Evolutionary conservation across 164 flowering plant genomes (phyloP).

Genomic region (Annona cherimola): DNA sequence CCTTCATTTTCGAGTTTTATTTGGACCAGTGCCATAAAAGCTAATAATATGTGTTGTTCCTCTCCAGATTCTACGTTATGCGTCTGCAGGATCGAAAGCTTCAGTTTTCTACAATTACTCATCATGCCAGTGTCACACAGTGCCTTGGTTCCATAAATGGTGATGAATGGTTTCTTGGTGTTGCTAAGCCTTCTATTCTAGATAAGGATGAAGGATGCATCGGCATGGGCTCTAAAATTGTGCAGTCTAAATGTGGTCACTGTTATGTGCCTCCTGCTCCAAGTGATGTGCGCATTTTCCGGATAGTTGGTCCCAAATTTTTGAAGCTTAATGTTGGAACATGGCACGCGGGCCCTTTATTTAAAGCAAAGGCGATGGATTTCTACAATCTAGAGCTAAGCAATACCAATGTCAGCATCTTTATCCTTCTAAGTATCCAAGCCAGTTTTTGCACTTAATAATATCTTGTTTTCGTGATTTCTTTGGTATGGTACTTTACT

Average conservation of each 20-base stretch:
- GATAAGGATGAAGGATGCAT: slow-evolving; percentile 14
- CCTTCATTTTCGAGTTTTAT: not conserved
- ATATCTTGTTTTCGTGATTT: not conserved
- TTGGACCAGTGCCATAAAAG: not conserved
- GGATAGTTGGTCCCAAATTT: slow-evolving; percentile 66
- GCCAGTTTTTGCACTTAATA: not conserved
- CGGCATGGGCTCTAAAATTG: slow-evolving; percentile 15
- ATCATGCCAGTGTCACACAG: slow-evolving; percentile 91
- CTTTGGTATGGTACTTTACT: not conserved
- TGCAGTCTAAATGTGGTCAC: slow-evolving; percentile 62
- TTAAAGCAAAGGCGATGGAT: slow-evolving; percentile 49
- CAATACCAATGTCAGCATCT: slow-evolving; percentile 74
- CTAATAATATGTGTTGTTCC: slow-evolving; percentile 10
- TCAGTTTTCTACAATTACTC: slow-evolving; percentile 60
- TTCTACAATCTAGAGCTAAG: slow-evolving; percentile 87
- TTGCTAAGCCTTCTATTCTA: slow-evolving; percentile 67
- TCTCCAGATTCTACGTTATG: slow-evolving; percentile 82
- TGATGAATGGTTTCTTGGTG: slow-evolving; percentile 81
- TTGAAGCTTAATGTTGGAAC: slow-evolving; percentile 82
- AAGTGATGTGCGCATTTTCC: slow-evolving; percentile 60
- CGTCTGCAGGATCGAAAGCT: slow-evolving; percentile 43
- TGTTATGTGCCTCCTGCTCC: slow-evolving; percentile 64
- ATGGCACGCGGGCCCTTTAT: slow-evolving; percentile 98
- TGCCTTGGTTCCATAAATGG: slow-evolving; percentile 90
- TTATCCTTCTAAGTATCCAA: not conserved